Evolutionary conservation across 352 stramenopile genomes (phyloP).

Genomic region (Peronosclerospora sorghi): DNA sequence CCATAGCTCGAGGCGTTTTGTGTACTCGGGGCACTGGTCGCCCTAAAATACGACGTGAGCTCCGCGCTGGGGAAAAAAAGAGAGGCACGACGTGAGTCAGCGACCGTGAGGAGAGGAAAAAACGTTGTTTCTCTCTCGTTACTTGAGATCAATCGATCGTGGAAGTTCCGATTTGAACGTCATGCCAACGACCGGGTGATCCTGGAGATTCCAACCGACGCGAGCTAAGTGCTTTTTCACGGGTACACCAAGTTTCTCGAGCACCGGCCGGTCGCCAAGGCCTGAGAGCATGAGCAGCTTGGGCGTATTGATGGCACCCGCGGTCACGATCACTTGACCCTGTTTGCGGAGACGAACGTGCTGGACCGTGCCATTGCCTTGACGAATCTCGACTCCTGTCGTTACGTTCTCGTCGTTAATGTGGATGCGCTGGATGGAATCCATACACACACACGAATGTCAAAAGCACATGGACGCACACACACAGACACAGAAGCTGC

Average conservation of each 20-base stretch:
- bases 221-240: constrained; percentile 53
- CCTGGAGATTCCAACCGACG: constrained; percentile 84
- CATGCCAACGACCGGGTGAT: constrained; percentile 77
- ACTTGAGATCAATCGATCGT: constrained; percentile 33
- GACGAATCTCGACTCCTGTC: constrained; percentile 31
- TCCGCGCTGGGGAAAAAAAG: constrained; percentile 19
- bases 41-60: constrained; percentile 37
- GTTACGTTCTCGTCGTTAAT: constrained; percentile 32
- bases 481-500: background rate
- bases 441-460: background rate
- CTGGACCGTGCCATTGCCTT: too few species aligned
- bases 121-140: too few species aligned
- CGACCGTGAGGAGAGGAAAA: too few species aligned
- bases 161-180: constrained; percentile 35
- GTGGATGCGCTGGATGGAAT: constrained; percentile 29
- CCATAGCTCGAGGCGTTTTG: constrained; percentile 40
- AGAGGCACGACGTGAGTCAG: constrained; percentile 2
- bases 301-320: constrained; percentile 79
- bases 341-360: constrained; percentile 28
- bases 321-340: constrained; percentile 58
- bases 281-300: too few species aligned
- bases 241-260: constrained; percentile 35
- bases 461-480: background rate
- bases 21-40: constrained; percentile 9
- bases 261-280: constrained; percentile 32